Conservation (phyloP, 2,329 filamentous ascomycete species). For the Stagonosporopsis vannaccii region DNA sequence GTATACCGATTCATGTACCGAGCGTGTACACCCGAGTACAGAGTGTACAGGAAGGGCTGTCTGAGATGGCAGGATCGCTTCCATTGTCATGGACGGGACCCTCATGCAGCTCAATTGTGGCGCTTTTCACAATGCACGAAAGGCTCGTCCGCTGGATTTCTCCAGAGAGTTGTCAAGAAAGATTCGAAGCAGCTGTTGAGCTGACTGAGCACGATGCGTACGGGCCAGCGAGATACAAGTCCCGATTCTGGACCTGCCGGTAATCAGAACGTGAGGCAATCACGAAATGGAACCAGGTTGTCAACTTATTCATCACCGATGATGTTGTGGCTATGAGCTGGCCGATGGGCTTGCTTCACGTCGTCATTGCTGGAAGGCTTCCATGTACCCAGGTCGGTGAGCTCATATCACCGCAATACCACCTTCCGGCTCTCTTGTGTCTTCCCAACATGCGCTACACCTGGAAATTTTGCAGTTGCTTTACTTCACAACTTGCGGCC, state of each 20-base stretch:
- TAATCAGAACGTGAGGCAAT: background rate
- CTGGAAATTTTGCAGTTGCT: background rate
- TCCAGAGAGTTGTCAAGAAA: background rate
- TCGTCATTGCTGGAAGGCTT: background rate
- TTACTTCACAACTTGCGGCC: background rate
- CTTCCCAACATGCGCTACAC: background rate
- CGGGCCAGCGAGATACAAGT: background rate
- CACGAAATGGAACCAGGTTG: background rate
- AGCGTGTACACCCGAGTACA: background rate
- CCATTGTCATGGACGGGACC: slow-evolving; percentile 5
- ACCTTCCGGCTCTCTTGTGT: background rate
- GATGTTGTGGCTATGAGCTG: background rate
- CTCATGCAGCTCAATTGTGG: slow-evolving; percentile 2
- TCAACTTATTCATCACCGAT: background rate
- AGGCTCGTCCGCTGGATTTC: background rate
- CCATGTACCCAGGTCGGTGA: background rate
- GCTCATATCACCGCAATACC: background rate
- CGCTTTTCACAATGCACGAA: background rate
- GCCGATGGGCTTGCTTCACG: background rate
- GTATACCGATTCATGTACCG: background rate
- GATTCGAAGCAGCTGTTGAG: background rate
- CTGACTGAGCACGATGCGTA: slow-evolving; percentile 5
- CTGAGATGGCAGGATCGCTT: slow-evolving; percentile 7
- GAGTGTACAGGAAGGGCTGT: background rate
- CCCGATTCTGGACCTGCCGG: background rate